These are phyloP conservation scores for Murraya koenigii DNA, from an alignment of 345 rosid genomes.

Conservation along the genomic window DNA sequence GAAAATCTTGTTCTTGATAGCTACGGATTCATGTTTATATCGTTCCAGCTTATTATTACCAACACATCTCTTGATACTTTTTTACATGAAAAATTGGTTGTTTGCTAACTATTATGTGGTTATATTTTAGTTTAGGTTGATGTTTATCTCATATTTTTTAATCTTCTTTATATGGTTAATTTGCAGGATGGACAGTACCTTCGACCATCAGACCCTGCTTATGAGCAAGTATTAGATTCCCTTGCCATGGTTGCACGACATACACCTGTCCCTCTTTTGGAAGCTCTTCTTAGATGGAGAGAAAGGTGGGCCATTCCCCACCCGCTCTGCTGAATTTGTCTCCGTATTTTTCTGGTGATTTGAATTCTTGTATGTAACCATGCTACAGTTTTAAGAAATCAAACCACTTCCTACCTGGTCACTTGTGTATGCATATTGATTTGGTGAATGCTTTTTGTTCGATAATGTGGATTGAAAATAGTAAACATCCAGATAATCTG, in stretches of 20 bases:
- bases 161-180: conserved; percentile 7
- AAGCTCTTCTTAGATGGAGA: conserved; percentile 96
- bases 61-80: neutral
- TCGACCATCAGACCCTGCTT: conserved; percentile 96
- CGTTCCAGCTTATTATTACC: neutral
- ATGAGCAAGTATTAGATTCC: conserved; percentile 96
- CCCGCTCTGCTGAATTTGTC: neutral
- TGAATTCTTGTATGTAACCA: neutral
- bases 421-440: neutral
- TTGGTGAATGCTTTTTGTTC: neutral
- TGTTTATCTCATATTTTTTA: conserved; percentile 1
- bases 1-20: neutral
- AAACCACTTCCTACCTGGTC: neutral
- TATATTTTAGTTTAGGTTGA: conserved; percentile 12
- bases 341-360: neutral
- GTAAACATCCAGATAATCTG: too few relatives aligned
- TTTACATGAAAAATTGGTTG: neutral
- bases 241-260: conserved; percentile 97
- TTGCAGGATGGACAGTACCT: conserved; percentile 96
- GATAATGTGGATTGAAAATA: too few relatives aligned
- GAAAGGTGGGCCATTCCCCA: conserved; percentile 48
- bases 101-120: neutral
- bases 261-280: conserved; percentile 94
- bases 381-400: neutral
- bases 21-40: neutral